Base-by-base conservation (phyloP, 768 basidiomycete genomes). In the Lactarius hengduanensis region DNA sequence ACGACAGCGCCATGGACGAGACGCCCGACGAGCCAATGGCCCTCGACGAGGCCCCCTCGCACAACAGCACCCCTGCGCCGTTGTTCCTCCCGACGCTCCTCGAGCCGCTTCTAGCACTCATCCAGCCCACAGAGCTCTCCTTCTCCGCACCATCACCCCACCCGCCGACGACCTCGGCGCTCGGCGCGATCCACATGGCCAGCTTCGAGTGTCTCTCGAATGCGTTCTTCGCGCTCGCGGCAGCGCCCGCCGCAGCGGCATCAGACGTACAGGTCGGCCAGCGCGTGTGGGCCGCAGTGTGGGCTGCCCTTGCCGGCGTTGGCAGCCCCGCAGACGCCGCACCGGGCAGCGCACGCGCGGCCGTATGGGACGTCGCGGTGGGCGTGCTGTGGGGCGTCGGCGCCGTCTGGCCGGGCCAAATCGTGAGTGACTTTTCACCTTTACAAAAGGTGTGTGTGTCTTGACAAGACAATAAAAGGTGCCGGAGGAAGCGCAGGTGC, bases 161-260 rank as follows among this genome's bases (percentile, higher is more conserved):
- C 73, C 92, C 94, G 47, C 95, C 95, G 2, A 94, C 89, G 15
- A 96, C 95, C 0, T 92, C 94, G 30, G 90, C 82, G 11, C 83
- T 98, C 55, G 84, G 90, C 68, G 86, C 90, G 8, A 86, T 96
- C 59, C 95, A 97, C 73, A 80, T 93, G 64, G 83, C 88, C 69
- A 91, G 94, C 11, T 81, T 96, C 32, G 94, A 96, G 74, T 94
- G 94, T 72, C 81, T 98, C 57, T 94, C 92, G 73, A 97, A 98
- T 73, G 81, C 95, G 45, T 89, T 96, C 72, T 80, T 96, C 41
- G 88, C 93, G 3, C 80, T 91, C 15, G 82, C 87, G 3, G 79
- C 83, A 4, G 77, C 82, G 1, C 81, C 80, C 60, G 70, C 79
- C 32, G 76, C 71, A 4, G 74, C 82, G 13, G 70, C 79, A 15